These are phyloP conservation scores for Alternaria rosae DNA, from an alignment of 2,329 filamentous ascomycete species.

Conservation along the genomic window DNA sequence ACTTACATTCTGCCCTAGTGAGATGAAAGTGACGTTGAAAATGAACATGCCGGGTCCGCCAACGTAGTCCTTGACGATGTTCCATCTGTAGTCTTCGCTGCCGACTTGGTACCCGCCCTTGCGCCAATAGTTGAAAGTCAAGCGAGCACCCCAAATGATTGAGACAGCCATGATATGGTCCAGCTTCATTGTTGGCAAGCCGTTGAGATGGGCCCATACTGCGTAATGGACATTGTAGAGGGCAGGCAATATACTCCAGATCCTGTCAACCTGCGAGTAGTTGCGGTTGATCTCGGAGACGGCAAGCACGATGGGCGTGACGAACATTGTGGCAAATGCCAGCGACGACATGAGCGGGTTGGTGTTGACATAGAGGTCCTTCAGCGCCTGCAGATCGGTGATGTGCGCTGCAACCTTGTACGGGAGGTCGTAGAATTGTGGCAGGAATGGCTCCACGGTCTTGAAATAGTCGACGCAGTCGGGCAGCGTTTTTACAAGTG, in stretches of 20 bases:
- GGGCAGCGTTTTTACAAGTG: conserved; percentile 70
- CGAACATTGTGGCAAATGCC: conserved; percentile 71
- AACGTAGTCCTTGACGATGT: conserved; percentile 72
- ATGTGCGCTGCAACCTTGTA: conserved; percentile 61
- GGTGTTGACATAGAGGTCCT: conserved; percentile 78
- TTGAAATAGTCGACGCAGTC: conserved; percentile 80
- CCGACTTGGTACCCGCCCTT: conserved; percentile 90
- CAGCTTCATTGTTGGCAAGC: conserved; percentile 72
- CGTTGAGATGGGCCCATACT: conserved; percentile 79
- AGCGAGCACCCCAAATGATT: conserved; percentile 81
- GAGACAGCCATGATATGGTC: conserved; percentile 76
- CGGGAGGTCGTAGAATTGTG: conserved; percentile 62
- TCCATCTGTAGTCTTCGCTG: conserved; percentile 95
- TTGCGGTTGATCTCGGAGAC: conserved; percentile 87
- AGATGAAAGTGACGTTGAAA: conserved; percentile 91
- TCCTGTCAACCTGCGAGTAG: conserved; percentile 94
- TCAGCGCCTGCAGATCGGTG: conserved; percentile 67
- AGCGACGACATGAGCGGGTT: conserved; percentile 84
- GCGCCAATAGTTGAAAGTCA: conserved; percentile 97
- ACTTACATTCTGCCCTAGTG: conserved; percentile 71
- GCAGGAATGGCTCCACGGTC: conserved; percentile 80
- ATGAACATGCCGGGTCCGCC: conserved; percentile 75
- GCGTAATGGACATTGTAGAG: conserved; percentile 86
- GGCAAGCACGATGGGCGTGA: conserved; percentile 76
- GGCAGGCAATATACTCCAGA: conserved; percentile 89